phyloP scores from a whole-genome alignment of 2,329 filamentous ascomycete genomes.

The Exutisphaerella laricina region DNA sequence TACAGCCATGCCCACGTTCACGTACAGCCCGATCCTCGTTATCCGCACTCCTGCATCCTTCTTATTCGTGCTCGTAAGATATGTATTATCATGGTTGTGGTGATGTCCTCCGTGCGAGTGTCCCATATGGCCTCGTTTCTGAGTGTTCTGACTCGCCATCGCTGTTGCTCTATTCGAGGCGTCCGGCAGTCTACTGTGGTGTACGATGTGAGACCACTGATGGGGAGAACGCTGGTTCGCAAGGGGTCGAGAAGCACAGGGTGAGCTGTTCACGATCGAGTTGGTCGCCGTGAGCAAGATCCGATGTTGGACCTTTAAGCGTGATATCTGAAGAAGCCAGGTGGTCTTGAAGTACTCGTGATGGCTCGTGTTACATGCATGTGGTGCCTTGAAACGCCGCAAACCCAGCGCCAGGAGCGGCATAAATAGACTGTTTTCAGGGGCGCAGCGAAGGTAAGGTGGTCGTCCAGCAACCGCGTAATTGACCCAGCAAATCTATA shows the following conservation, averaged over 20 bases:
- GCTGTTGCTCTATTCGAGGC: conserved; percentile 8
- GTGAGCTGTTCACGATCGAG: conserved; percentile 1
- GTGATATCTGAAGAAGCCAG: not conserved
- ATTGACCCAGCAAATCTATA: not conserved
- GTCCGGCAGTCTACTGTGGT: conserved; percentile 20
- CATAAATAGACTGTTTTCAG: conserved; percentile 2
- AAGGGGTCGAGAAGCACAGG: not conserved
- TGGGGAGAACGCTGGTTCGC: conserved; percentile 22
- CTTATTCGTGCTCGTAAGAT: conserved; percentile 74
- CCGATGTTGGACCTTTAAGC: conserved; percentile 13
- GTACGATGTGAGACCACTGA: conserved; percentile 33
- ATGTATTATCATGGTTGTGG: conserved; percentile 80
- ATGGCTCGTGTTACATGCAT: not conserved
- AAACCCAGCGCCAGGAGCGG: not conserved
- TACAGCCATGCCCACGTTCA: conserved; percentile 90
- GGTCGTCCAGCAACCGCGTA: not conserved
- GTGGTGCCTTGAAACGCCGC: not conserved
- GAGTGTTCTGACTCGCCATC: conserved; percentile 21
- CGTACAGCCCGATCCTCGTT: conserved; percentile 79
- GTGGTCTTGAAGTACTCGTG: not conserved
- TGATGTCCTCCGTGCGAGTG: conserved; percentile 47
- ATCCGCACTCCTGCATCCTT: conserved; percentile 91
- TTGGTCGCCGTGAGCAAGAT: conserved; percentile 14
- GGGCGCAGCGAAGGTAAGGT: not conserved
- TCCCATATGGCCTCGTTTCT: conserved; percentile 29